Percentiles rank a stretch among this genome's conserved stretches.
Evolutionary conservation across 495 filamentous ascomycete species (phyloP).

Genomic region (Acidiella bohemica): DNA sequence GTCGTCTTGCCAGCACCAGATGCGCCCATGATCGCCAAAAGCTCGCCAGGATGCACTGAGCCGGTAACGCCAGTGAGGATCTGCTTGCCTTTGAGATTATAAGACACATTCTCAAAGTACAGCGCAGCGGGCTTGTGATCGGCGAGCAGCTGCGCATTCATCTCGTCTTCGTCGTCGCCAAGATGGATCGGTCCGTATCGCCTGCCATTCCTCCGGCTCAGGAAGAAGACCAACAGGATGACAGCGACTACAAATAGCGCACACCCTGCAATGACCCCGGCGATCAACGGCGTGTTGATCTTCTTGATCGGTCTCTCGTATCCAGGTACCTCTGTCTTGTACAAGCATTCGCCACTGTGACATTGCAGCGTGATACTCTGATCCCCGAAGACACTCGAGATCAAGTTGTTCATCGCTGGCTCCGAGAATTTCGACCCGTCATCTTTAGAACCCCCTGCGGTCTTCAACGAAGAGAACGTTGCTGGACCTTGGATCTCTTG

Average conservation of each 20-base stretch:
- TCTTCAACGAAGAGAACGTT: slow-evolving; percentile 57
- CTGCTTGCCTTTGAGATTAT: slow-evolving; percentile 71
- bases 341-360: slow-evolving; percentile 78
- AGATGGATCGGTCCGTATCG: slow-evolving; percentile 63
- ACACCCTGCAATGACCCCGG: slow-evolving; percentile 78
- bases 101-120: slow-evolving; percentile 79
- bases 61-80: slow-evolving; percentile 74
- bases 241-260: slow-evolving; percentile 76
- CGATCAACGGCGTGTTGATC: slow-evolving; percentile 95
- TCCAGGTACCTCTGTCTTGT: slow-evolving; percentile 81
- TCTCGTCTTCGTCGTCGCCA: slow-evolving; percentile 69
- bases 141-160: slow-evolving; percentile 66
- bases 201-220: slow-evolving; percentile 54
- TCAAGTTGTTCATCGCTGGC: slow-evolving; percentile 78
- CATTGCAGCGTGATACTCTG: slow-evolving; percentile 73
- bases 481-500: slow-evolving; percentile 75
- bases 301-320: slow-evolving; percentile 78
- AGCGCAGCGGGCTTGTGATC: slow-evolving; percentile 85
- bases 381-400: slow-evolving; percentile 79
- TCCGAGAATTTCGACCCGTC: slow-evolving; percentile 75
- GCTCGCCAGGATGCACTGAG: slow-evolving; percentile 73
- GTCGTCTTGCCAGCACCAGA: slow-evolving; percentile 96
- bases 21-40: slow-evolving; percentile 96
- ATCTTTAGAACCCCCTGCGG: slow-evolving; percentile 40
- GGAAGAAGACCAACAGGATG: slow-evolving; percentile 74